Percentiles rank a stretch among this genome's conserved stretches.
Evolutionary conservation across 163 green algal species (phyloP).

Genomic region (Prototheca wickerhamii): DNA sequence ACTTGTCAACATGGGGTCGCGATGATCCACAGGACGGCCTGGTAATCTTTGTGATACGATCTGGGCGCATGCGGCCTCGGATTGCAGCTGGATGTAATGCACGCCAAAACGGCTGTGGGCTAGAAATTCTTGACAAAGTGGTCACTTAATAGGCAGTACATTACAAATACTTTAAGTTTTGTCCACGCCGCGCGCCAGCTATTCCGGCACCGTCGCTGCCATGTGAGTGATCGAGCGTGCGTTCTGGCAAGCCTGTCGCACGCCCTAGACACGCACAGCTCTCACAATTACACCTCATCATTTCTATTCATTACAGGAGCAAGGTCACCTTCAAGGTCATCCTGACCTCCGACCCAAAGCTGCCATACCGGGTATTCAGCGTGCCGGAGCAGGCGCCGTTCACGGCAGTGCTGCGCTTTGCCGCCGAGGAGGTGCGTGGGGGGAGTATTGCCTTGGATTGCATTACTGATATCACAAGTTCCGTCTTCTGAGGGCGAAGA

Average conservation of each 20-base stretch:
- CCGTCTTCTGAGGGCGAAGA: neutral
- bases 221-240: neutral
- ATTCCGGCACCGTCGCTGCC: neutral
- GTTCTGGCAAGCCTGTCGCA: neutral
- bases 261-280: no score
- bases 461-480: neutral
- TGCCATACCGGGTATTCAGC: conserved; percentile 84
- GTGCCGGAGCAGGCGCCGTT: conserved; percentile 91
- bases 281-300: neutral
- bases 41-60: no score
- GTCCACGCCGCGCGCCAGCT: no score
- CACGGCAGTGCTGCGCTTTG: conserved; percentile 93
- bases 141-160: no score
- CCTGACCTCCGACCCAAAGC: conserved; percentile 91
- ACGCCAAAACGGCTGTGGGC: no score
- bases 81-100: no score
- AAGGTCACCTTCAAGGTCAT: conserved; percentile 95
- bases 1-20: neutral
- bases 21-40: no score
- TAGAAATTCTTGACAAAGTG: no score
- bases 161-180: no score
- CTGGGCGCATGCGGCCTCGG: no score
- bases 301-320: neutral
- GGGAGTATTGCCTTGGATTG: neutral
- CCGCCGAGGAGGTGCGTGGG: conserved; percentile 79